These are phyloP conservation scores for Talaromyces sp. DNA, from an alignment of 2,329 filamentous ascomycete genomes.

Conservation along the genomic window DNA sequence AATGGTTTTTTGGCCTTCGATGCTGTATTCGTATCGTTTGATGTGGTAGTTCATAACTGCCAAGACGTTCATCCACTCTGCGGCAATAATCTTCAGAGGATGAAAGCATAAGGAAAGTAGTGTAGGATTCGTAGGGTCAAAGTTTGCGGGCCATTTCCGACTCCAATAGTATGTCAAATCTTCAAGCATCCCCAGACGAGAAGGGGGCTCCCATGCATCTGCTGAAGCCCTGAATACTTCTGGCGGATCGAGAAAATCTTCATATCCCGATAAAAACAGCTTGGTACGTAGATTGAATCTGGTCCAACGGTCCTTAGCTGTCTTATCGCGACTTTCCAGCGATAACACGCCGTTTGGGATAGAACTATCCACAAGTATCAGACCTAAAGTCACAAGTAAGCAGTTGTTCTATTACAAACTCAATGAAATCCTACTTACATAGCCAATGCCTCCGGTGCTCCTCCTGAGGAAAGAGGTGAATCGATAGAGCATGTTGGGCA, in stretches of 20 bases:
- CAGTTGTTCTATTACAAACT: not conserved
- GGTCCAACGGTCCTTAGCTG: not conserved
- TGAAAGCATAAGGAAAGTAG: not conserved
- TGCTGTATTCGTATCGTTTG: not conserved
- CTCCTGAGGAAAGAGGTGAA: not conserved
- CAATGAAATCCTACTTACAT: not conserved
- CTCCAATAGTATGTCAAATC: not conserved
- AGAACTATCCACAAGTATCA: not conserved
- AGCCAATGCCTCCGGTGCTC: not conserved
- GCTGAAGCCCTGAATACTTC: not conserved
- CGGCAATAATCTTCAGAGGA: not conserved
- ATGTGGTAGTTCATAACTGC: not conserved
- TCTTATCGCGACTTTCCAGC: not conserved
- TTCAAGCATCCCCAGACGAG: not conserved
- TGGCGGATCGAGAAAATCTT: not conserved
- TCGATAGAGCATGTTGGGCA: not conserved
- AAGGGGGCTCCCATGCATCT: not conserved
- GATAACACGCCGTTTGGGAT: not conserved
- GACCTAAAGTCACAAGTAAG: not conserved
- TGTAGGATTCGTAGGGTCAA: not conserved
- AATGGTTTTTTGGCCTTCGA: not conserved
- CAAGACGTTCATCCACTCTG: not conserved
- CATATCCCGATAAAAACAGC: not conserved
- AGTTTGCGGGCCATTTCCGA: not conserved
- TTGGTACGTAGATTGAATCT: not conserved